These are phyloP conservation scores for Spathaspora girioi DNA, from an alignment of 805 yeast species.

Conservation along the genomic window DNA sequence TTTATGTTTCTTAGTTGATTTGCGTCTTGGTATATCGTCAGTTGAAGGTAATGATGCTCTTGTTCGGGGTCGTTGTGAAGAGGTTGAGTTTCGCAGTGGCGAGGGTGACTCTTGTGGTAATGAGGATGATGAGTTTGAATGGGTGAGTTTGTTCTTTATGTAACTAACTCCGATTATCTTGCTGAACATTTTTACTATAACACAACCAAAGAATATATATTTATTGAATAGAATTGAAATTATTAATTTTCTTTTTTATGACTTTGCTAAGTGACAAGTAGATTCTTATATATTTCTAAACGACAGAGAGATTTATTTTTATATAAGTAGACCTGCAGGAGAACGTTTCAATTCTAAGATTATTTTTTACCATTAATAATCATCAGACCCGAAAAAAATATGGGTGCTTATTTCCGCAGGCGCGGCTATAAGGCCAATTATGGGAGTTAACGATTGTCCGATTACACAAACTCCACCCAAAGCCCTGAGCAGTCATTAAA, in stretches of 20 bases:
- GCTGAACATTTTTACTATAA: not conserved
- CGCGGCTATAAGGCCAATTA: not conserved
- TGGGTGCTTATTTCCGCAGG: not conserved
- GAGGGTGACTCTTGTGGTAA: not conserved
- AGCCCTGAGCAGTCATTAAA: not conserved
- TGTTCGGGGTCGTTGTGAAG: not conserved
- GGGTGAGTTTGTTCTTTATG: not conserved
- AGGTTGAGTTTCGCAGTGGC: not conserved
- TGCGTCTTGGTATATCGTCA: not conserved
- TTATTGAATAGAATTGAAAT: not conserved
- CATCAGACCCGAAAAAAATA: not conserved
- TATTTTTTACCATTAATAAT: not conserved
- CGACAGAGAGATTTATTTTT: not conserved
- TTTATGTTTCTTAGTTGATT: not conserved
- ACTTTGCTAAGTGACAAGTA: not conserved
- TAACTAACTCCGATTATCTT: not conserved
- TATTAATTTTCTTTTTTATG: not conserved
- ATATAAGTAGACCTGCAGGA: not conserved
- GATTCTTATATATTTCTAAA: not conserved
- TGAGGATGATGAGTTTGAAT: not conserved
- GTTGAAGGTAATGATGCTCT: not conserved
- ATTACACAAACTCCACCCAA: not conserved
- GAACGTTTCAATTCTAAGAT: not conserved
- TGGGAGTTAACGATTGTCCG: not conserved
- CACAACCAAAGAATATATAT: not conserved